phyloP scores from a whole-genome alignment of 768 basidiomycete species.

The Artomyces pyxidatus region DNA sequence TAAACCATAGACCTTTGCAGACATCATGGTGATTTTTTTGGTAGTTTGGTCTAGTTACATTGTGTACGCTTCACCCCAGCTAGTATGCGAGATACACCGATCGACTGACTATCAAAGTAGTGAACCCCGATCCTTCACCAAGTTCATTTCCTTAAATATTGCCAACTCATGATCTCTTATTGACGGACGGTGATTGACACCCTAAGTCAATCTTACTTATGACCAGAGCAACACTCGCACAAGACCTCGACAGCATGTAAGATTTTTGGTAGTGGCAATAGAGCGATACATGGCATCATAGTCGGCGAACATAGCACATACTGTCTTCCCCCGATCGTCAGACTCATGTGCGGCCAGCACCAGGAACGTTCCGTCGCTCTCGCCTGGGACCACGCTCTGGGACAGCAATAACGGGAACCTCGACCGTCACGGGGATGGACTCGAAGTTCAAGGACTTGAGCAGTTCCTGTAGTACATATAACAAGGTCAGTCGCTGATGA shows the following conservation, averaged over 20 bases:
- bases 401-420: slow-evolving; percentile 50
- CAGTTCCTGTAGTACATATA: slow-evolving; percentile 50
- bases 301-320: neutral
- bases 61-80: too few relatives aligned
- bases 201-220: too few relatives aligned
- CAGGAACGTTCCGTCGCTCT: slow-evolving; percentile 74
- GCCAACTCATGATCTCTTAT: too few relatives aligned
- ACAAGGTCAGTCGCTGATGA: neutral
- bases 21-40: too few relatives aligned
- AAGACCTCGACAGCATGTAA: neutral
- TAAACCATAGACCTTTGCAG: too few relatives aligned
- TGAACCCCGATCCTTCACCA: too few relatives aligned
- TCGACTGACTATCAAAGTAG: too few relatives aligned
- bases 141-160: too few relatives aligned
- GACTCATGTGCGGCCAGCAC: slow-evolving; percentile 50
- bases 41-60: too few relatives aligned
- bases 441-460: slow-evolving; percentile 93
- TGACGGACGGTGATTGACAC: too few relatives aligned
- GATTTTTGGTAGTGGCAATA: neutral
- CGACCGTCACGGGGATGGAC: slow-evolving; percentile 69
- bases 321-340: neutral
- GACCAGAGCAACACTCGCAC: too few relatives aligned
- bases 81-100: too few relatives aligned
- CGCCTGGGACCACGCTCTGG: slow-evolving; percentile 68
- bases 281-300: neutral